These are phyloP conservation scores for Aspergillus pseudoterreus DNA, from an alignment of 2,329 filamentous ascomycete species.

Conservation along the genomic window DNA sequence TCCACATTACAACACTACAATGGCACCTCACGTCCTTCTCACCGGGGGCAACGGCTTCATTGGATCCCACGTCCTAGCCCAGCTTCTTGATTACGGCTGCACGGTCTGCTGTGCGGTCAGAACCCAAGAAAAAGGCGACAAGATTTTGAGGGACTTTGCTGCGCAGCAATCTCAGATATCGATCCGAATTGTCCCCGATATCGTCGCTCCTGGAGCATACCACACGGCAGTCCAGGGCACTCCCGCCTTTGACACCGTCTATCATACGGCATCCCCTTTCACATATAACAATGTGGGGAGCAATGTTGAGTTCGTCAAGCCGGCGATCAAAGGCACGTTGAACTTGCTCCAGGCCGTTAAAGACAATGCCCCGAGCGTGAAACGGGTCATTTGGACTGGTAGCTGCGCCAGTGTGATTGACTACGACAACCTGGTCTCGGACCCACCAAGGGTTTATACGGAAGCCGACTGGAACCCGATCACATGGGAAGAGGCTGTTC, in stretches of 20 bases:
- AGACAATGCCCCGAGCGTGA: slow-evolving; percentile 8
- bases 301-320: not conserved
- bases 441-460: slow-evolving; percentile 4
- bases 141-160: not conserved
- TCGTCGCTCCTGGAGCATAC: not conserved
- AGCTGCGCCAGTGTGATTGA: slow-evolving; percentile 11
- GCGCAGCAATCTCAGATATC: not conserved
- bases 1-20: not conserved
- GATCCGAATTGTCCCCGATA: not conserved
- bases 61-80: not conserved
- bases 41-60: not conserved
- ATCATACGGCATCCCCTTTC: not conserved
- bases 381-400: slow-evolving; percentile 10
- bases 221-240: not conserved
- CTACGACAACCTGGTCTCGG: slow-evolving; percentile 7
- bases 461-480: slow-evolving; percentile 1
- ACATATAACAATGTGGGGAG: not conserved
- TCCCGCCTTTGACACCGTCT: not conserved
- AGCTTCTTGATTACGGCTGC: not conserved
- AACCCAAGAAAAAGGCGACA: not conserved
- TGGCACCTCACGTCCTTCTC: not conserved
- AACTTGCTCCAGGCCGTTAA: slow-evolving; percentile 2
- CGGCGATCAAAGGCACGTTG: not conserved
- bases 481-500: not conserved
- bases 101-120: not conserved